A percentile compares a stretch with the other conserved stretches of the same genome.
phyloP scores from a whole-genome alignment of 2,329 filamentous ascomycete genomes.

The Cordyceps cateniannulata region DNA sequence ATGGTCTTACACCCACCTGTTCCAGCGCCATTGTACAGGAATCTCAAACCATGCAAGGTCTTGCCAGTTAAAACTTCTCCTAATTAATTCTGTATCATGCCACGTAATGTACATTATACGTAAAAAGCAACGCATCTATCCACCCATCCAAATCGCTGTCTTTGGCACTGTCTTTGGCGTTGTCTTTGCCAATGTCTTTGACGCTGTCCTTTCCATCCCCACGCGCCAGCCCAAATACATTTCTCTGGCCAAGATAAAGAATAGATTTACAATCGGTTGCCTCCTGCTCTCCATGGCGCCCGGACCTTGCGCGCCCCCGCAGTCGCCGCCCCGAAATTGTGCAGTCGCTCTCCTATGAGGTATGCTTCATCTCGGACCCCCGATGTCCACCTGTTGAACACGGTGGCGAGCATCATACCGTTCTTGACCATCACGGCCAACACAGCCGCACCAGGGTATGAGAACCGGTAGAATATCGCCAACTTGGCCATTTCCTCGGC shows the following conservation, averaged over 20 bases:
- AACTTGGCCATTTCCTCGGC: conserved; percentile 24
- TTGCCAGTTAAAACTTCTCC: too few species aligned
- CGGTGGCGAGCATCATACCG: conserved; percentile 45
- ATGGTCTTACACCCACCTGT: too few species aligned
- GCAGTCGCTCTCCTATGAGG: conserved; percentile 84
- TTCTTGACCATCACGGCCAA: conserved; percentile 38
- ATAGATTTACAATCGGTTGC: conserved; percentile 24
- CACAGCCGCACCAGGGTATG: conserved; percentile 62
- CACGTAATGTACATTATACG: neutral
- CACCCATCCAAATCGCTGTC: neutral
- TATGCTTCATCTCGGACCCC: conserved; percentile 92
- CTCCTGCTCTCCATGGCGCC: conserved; percentile 31
- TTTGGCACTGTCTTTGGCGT: neutral
- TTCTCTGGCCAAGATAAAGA: too few species aligned
- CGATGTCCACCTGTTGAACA: conserved; percentile 69
- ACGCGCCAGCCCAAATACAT: too few species aligned
- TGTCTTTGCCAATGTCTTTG: too few species aligned
- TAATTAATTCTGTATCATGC: neutral
- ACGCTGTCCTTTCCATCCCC: too few species aligned
- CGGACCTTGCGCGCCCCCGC: conserved; percentile 29
- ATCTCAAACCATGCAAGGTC: too few species aligned
- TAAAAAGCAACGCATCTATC: neutral
- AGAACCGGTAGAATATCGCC: conserved; percentile 44
- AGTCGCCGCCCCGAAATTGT: conserved; percentile 70
- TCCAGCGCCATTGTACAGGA: too few species aligned